phyloP scores from a whole-genome alignment of 108 stramenopile genomes.

The Skeletonema grethae region DNA sequence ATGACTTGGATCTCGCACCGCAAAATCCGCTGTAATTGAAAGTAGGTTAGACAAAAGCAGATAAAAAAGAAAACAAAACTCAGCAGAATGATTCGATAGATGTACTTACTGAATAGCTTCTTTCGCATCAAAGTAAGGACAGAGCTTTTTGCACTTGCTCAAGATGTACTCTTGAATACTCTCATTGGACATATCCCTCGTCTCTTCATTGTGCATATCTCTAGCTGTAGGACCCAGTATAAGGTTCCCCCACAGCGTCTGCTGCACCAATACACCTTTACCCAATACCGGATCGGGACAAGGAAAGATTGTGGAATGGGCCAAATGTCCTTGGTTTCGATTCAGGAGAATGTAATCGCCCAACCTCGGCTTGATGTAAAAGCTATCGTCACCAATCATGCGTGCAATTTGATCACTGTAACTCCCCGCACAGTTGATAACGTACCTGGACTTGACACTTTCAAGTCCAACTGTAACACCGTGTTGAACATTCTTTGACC shows the following conservation, averaged over 20 bases:
- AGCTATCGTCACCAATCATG: conserved; percentile 81
- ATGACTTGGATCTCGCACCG: conserved; percentile 73
- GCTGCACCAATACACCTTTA: conserved; percentile 84
- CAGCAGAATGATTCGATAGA: neutral
- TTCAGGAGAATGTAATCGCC: conserved; percentile 79
- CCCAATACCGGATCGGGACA: conserved; percentile 82
- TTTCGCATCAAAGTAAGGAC: conserved; percentile 68
- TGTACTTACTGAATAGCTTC: conserved; percentile 59
- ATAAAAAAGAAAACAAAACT: neutral
- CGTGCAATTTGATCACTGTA: conserved; percentile 69
- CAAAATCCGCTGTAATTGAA: conserved; percentile 50
- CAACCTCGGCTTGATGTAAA: conserved; percentile 73
- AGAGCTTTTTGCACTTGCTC: conserved; percentile 72
- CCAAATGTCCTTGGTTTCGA: conserved; percentile 73
- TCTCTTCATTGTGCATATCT: conserved; percentile 60
- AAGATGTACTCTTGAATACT: conserved; percentile 76
- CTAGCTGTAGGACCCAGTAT: conserved; percentile 82
- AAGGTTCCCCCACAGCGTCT: conserved; percentile 81
- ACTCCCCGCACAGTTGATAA: conserved; percentile 81
- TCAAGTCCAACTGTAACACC: conserved; percentile 63
- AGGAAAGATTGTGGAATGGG: conserved; percentile 72
- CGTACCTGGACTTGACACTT: conserved; percentile 56
- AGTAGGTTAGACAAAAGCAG: conserved; percentile 11
- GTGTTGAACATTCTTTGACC: conserved; percentile 52
- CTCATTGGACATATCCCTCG: conserved; percentile 48